phyloP scores from a whole-genome alignment of 2,329 filamentous ascomycete species.

The Cryphonectria parasitica region DNA sequence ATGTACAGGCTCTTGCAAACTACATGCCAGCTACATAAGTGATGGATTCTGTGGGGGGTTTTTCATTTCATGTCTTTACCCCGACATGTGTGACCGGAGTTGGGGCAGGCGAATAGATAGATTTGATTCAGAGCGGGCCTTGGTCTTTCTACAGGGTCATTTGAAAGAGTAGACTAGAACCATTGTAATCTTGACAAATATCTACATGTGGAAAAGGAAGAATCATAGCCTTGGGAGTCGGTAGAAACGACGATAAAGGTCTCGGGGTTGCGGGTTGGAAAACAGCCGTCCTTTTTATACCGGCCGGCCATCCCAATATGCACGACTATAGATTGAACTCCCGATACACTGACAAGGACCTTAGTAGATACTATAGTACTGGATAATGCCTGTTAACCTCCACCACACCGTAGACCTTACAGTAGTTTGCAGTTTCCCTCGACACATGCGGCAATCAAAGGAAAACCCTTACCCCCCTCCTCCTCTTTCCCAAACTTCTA shows the following conservation, averaged over 20 bases:
- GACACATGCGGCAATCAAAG: background rate
- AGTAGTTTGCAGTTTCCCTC: background rate
- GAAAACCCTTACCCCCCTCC: too few relatives aligned
- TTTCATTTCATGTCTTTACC: background rate
- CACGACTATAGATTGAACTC: background rate
- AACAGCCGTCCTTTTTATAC: conserved; percentile 11
- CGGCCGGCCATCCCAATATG: conserved; percentile 8
- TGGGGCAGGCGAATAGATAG: conserved; percentile 2
- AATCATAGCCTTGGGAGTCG: background rate
- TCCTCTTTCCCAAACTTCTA: background rate
- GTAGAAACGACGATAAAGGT: background rate
- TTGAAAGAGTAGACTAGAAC: background rate
- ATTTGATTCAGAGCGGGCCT: background rate
- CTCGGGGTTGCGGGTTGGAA: conserved; percentile 21
- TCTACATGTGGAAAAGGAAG: background rate
- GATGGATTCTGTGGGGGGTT: conserved; percentile 11
- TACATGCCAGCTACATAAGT: conserved; percentile 13
- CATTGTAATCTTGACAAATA: background rate
- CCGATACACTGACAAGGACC: background rate
- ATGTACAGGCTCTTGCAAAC: conserved; percentile 21
- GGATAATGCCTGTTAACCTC: too few relatives aligned
- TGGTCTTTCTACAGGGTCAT: background rate
- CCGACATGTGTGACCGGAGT: conserved; percentile 12
- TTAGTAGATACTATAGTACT: background rate
- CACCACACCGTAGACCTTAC: background rate